Conservation (phyloP, 139 green algal genomes). For the Chlorella sp. region DNA sequence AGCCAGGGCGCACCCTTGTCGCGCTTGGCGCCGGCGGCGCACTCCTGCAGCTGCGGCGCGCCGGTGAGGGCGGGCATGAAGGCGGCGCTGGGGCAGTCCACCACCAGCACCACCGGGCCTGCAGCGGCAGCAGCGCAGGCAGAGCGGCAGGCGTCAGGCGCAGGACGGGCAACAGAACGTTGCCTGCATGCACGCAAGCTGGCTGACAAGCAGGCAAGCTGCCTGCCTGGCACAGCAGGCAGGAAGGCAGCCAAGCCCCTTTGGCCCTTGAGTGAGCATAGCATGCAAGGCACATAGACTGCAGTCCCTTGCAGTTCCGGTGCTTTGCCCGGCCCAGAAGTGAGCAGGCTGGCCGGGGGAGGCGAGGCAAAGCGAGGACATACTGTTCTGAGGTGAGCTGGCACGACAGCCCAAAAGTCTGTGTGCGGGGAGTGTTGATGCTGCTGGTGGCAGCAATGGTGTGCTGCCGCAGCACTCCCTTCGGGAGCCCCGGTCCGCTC, state of each 20-base stretch:
- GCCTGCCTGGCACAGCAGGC: neutral
- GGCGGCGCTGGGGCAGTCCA: conserved; percentile 80
- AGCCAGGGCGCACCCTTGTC: conserved; percentile 22
- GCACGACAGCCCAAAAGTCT: no score
- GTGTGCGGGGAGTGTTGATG: no score
- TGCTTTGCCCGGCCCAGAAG: no score
- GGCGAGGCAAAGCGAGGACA: no score
- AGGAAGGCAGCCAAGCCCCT: neutral
- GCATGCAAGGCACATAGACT: neutral
- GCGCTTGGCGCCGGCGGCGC: neutral
- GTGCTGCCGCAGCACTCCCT: no score
- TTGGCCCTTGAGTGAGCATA: no score
- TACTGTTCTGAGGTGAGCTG: no score
- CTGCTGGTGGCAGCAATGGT: no score
- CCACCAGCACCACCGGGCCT: conserved; percentile 80
- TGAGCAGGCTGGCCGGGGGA: no score
- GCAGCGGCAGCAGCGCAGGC: neutral
- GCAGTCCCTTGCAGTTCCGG: no score
- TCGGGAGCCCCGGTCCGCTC: neutral
- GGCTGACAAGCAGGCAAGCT: neutral
- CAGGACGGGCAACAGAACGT: neutral
- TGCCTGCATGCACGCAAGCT: neutral
- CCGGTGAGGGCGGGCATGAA: conserved; percentile 54
- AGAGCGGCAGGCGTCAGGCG: neutral
- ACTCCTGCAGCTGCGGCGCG: conserved; percentile 18